Evolutionary conservation across 305 asterid species (phyloP), one percentile per base, ranked within the genome.

Genomic region (Fraxinus ornus): DNA sequence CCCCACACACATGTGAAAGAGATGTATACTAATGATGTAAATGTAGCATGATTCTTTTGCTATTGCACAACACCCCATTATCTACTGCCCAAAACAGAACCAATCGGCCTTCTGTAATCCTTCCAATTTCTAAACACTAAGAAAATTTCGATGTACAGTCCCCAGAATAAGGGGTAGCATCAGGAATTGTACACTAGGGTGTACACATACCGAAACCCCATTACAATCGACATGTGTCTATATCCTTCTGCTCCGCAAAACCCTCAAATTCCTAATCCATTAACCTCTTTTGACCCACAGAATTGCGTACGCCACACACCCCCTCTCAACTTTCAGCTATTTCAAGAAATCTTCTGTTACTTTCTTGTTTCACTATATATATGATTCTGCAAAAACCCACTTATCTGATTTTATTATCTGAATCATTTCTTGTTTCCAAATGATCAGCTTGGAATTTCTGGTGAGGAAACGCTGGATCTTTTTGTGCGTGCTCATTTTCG

Each of bases 401-500:
- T 19, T n/a, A 57, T 57, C 24, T 2, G 68, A n/a, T n/a, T n/a
- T n/a, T n/a, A n/a, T n/a, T n/a, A n/a, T n/a, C n/a, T n/a, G n/a
- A 19, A 57, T 57, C 26, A 57, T 8, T 39, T 39, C 47, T 39
- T 47, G 32, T n/a, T 44, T 33, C 4, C 70, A 21, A 83, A 83
- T 86, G 86, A 47, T 82, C 87, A 79, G 77, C 84, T 84, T 76
- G 84, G 87, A 70, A 39, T 80, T 77, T 84, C 78, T 30, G 84
- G 90, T 82, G 89, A 76, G 89, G 92, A 88, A 80, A 93, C 90
- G 95, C 88, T 89, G 89, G 92, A 88, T 93, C 90, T 84, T 64
- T 90, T 89, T 81, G 80, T 87, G 33, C 89, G 89, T 79, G 89
- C 91, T 77, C 93, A 89, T 81, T 85, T 88, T 30, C 97, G 94